These are phyloP conservation scores for Talaromyces atroroseus DNA, from an alignment of 2,329 filamentous ascomycete genomes.

Conservation along the genomic window DNA sequence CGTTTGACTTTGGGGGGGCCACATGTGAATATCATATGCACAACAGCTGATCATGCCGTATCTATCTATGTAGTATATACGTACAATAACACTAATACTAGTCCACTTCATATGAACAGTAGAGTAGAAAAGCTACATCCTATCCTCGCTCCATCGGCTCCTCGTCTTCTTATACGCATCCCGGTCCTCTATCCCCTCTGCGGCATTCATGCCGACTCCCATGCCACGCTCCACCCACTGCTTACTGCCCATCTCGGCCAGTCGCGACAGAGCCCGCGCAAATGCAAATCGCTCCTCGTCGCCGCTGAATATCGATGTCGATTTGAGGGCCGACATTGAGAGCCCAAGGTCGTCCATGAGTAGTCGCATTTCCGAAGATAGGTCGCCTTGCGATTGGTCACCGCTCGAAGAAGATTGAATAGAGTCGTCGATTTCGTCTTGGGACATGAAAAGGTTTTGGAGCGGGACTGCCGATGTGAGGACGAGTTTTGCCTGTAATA, in stretches of 20 bases:
- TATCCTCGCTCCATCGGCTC: constrained; percentile 48
- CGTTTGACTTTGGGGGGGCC: neutral
- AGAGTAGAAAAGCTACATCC: constrained; percentile 26
- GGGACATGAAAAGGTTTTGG: constrained; percentile 76
- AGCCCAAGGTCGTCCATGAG: constrained; percentile 84
- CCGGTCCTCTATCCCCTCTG: constrained; percentile 41
- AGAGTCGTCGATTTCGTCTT: constrained; percentile 61
- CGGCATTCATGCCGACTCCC: constrained; percentile 42
- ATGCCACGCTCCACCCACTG: constrained; percentile 86
- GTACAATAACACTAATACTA: neutral
- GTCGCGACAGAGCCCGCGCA: constrained; percentile 73
- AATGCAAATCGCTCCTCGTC: constrained; percentile 98
- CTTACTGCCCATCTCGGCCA: constrained; percentile 88
- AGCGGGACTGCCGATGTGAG: constrained; percentile 84
- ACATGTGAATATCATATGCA: neutral
- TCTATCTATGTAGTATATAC: neutral
- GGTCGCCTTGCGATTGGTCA: constrained; percentile 40
- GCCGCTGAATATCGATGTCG: constrained; percentile 79
- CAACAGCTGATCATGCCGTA: neutral
- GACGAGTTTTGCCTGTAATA: constrained; percentile 76
- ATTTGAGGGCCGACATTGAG: constrained; percentile 78
- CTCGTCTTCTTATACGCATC: constrained; percentile 46
- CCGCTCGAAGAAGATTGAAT: constrained; percentile 38
- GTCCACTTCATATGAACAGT: neutral
- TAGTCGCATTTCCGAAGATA: constrained; percentile 67